phyloP scores from a whole-genome alignment of 2,329 filamentous ascomycete species.

The Nemania serpens region DNA sequence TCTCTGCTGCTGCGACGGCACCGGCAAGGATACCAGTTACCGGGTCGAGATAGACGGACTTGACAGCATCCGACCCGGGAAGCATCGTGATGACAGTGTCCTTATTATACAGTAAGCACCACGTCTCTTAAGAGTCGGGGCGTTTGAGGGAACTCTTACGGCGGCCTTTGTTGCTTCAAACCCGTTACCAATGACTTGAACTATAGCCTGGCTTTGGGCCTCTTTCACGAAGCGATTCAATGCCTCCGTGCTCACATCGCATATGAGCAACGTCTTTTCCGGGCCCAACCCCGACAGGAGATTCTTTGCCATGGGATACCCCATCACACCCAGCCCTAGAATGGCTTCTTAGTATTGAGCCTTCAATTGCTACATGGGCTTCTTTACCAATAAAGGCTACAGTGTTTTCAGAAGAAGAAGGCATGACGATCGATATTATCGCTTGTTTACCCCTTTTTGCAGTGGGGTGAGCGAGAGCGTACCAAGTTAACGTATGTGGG shows the following conservation, averaged over 20 bases:
- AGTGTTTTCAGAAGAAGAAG: constrained; percentile 32
- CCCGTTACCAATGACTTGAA: constrained; percentile 44
- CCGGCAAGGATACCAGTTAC: constrained; percentile 42
- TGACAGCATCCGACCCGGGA: constrained; percentile 44
- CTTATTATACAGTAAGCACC: constrained; percentile 31
- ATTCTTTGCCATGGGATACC: constrained; percentile 45
- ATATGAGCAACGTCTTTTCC: constrained; percentile 38
- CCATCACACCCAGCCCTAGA: constrained; percentile 43
- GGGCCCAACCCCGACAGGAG: constrained; percentile 35
- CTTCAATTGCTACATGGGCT: not conserved
- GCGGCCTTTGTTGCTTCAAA: constrained; percentile 46
- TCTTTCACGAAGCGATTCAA: constrained; percentile 45
- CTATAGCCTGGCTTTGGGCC: constrained; percentile 41
- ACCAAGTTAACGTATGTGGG: not conserved
- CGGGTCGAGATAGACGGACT: constrained; percentile 45
- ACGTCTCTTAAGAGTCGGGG: not conserved
- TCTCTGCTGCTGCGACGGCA: constrained; percentile 23
- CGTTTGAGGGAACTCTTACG: constrained; percentile 25
- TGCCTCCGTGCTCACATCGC: constrained; percentile 44
- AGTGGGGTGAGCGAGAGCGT: no score
- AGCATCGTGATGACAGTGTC: constrained; percentile 49
- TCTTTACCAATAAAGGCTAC: constrained; percentile 40
- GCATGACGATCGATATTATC: constrained; percentile 14
- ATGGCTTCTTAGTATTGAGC: not conserved
- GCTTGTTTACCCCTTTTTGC: not conserved